Percentiles rank a stretch among this genome's conserved stretches.
phyloP scores from a whole-genome alignment of 2,329 filamentous ascomycete species.

The Trichoderma sp. region DNA sequence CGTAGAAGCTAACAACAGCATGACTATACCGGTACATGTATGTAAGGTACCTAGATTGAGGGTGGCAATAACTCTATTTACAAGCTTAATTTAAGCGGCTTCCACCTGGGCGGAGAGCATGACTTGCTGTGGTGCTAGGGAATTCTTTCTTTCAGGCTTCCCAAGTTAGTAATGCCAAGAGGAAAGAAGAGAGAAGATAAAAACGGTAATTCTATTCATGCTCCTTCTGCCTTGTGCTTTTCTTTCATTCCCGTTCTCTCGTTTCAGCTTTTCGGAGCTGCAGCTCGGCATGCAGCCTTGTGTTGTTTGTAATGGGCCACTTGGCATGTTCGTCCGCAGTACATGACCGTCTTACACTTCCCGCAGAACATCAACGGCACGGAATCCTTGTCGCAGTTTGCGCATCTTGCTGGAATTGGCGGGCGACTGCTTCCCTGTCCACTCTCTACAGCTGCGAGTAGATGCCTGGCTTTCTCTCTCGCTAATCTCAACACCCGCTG shows the following conservation, averaged over 20 bases:
- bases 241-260: no score
- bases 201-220: no score
- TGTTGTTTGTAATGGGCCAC: conserved; percentile 30
- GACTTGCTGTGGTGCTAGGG: not conserved
- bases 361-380: conserved; percentile 29
- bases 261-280: not conserved
- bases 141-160: not conserved
- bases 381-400: conserved; percentile 28
- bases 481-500: conserved; percentile 41
- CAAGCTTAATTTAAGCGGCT: not conserved
- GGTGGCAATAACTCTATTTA: not conserved
- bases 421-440: not conserved
- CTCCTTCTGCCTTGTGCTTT: no score
- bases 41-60: no score
- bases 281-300: conserved; percentile 26
- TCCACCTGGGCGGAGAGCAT: not conserved
- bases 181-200: no score
- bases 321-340: conserved; percentile 28
- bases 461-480: conserved; percentile 38
- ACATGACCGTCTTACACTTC: conserved; percentile 29
- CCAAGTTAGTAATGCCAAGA: no score
- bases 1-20: no score
- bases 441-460: conserved; percentile 32
- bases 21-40: no score
- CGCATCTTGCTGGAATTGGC: conserved; percentile 17